A percentile compares a stretch with the other conserved stretches of the same genome.
Evolutionary conservation across 2,329 filamentous ascomycete species (phyloP).

Genomic region (Phyllosticta citribraziliensis): DNA sequence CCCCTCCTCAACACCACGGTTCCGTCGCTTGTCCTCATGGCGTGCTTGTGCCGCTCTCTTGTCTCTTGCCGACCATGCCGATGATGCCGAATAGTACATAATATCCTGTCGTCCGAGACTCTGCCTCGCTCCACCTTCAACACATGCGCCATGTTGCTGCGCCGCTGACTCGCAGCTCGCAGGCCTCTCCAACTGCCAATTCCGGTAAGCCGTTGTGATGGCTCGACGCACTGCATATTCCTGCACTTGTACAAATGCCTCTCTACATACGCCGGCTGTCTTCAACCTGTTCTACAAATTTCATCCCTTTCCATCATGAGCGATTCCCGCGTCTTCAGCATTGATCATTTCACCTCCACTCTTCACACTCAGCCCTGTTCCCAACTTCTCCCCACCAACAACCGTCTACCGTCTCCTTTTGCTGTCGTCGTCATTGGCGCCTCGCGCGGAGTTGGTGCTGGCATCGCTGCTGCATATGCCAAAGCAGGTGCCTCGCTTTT

Average conservation of each 20-base stretch:
- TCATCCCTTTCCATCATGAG: background rate
- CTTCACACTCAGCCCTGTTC: conserved; percentile 44
- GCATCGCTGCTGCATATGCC: conserved; percentile 23
- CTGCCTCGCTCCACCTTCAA: background rate
- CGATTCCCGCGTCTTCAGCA: conserved; percentile 1
- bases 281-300: background rate
- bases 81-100: background rate
- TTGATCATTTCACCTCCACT: conserved; percentile 9
- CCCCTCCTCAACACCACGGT: background rate
- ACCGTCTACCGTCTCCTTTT: conserved; percentile 7
- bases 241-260: background rate
- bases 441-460: conserved; percentile 20
- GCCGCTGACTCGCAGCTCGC: background rate
- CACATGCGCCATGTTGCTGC: background rate
- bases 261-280: background rate
- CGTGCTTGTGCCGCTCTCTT: background rate
- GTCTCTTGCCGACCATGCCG: background rate
- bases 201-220: background rate
- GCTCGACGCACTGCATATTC: background rate
- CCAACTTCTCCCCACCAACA: conserved; percentile 33
- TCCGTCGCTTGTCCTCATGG: background rate
- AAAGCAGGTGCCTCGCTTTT: conserved; percentile 30
- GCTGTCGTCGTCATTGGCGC: conserved; percentile 23
- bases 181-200: background rate
- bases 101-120: too few relatives aligned